phyloP scores from a whole-genome alignment of 1,284 basidiomycete species.

The Microbotryum scabiosae region DNA sequence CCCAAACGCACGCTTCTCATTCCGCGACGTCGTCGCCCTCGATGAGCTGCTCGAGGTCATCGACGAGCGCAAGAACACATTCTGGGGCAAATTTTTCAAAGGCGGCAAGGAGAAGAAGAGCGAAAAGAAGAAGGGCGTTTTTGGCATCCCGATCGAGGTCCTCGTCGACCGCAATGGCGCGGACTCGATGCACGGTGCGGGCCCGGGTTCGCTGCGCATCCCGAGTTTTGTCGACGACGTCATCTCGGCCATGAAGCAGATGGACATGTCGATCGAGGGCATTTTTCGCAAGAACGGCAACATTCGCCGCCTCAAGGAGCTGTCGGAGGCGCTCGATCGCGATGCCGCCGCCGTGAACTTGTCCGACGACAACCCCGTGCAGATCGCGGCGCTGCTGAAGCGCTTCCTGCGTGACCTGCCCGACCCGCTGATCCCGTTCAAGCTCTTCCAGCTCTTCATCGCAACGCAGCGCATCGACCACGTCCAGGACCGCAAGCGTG shows the following conservation, averaged over 20 bases:
- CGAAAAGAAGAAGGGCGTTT: constrained; percentile 73
- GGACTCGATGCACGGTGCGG: constrained; percentile 83
- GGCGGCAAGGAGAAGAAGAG: constrained; percentile 67
- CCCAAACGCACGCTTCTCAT: constrained; percentile 44
- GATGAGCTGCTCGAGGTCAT: constrained; percentile 92
- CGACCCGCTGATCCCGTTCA: constrained; percentile 91
- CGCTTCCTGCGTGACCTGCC: constrained; percentile 94
- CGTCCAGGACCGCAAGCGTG: constrained; percentile 68
- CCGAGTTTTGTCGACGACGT: constrained; percentile 98
- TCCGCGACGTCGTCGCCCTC: constrained; percentile 45
- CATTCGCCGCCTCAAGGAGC: constrained; percentile 81
- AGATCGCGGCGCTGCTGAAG: constrained; percentile 92
- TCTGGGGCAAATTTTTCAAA: constrained; percentile 97
- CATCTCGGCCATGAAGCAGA: constrained; percentile 95
- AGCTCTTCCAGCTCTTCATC: constrained; percentile 80
- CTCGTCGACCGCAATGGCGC: constrained; percentile 92
- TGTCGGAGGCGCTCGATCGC: constrained; percentile 86
- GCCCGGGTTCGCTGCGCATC: constrained; percentile 73
- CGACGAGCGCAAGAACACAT: constrained; percentile 84
- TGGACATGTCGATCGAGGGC: constrained; percentile 99
- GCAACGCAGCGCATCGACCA: constrained; percentile 76
- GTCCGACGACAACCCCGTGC: constrained; percentile 90
- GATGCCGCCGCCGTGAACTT: constrained; percentile 84
- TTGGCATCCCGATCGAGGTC: constrained; percentile 85
- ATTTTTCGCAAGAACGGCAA: constrained; percentile 99